Evolutionary conservation across 495 filamentous ascomycete species (phyloP).

Genomic region (Elasticomyces elasticus): DNA sequence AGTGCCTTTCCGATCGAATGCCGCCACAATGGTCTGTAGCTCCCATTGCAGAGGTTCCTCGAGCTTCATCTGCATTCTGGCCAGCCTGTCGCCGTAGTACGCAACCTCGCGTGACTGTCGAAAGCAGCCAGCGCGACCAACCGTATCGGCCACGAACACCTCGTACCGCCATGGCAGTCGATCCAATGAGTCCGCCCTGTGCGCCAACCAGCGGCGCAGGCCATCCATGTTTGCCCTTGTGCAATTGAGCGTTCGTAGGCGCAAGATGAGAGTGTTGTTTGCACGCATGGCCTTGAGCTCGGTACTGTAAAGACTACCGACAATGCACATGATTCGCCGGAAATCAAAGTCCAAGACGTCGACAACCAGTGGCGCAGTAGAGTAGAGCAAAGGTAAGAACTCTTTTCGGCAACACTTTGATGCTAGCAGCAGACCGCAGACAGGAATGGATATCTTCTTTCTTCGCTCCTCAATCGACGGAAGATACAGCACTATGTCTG

Average conservation of each 20-base stretch:
- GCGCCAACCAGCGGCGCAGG: constrained; percentile 11
- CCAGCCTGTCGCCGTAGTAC: constrained; percentile 4
- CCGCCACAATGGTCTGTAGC: constrained; percentile 10
- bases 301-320: constrained; percentile 13
- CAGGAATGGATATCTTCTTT: not conserved
- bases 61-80: constrained; percentile 6
- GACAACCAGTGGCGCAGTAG: not conserved
- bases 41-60: constrained; percentile 15
- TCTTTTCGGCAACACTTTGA: constrained; percentile 13
- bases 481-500: constrained; percentile 5
- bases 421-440: constrained; percentile 6
- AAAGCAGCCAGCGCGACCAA: not conserved
- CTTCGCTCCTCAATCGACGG: not conserved
- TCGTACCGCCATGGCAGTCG: constrained; percentile 12
- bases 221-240: constrained; percentile 1
- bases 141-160: not conserved
- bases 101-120: constrained; percentile 1
- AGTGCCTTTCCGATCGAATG: constrained; percentile 9
- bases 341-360: constrained; percentile 19
- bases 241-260: constrained; percentile 8
- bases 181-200: constrained; percentile 10
- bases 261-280: constrained; percentile 9
- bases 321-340: constrained; percentile 2
- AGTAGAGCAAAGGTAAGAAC: constrained; percentile 15
- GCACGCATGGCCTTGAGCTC: constrained; percentile 16